phyloP scores from a whole-genome alignment of 768 basidiomycete genomes.

The Termitomyces sp. region DNA sequence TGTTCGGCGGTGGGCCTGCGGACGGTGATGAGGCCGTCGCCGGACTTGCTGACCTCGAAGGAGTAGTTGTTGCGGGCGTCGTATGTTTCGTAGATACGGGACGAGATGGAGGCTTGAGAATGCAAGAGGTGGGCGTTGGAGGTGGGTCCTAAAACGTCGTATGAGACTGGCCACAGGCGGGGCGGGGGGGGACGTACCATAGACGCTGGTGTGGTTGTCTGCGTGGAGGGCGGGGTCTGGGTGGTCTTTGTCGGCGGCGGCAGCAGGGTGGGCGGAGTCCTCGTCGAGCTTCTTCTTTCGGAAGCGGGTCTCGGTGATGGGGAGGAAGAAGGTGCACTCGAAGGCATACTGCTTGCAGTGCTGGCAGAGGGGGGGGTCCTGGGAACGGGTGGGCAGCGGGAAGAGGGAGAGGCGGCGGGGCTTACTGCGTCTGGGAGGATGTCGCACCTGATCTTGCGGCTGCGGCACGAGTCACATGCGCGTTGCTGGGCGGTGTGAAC shows the following conservation, averaged over 20 bases:
- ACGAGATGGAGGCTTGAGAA: slow-evolving; percentile 81
- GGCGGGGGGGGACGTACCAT: slow-evolving; percentile 36
- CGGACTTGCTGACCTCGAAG: slow-evolving; percentile 78
- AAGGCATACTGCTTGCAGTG: slow-evolving; percentile 94
- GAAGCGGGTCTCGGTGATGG: slow-evolving; percentile 98
- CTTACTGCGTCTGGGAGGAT: slow-evolving; percentile 61
- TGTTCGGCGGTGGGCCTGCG: slow-evolving; percentile 59
- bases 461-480: slow-evolving; percentile 88
- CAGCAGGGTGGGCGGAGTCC: slow-evolving; percentile 25
- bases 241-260: slow-evolving; percentile 32
- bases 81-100: slow-evolving; percentile 80
- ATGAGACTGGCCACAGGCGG: slow-evolving; percentile 33
- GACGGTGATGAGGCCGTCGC: slow-evolving; percentile 86
- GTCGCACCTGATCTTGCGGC: slow-evolving; percentile 93
- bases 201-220: slow-evolving; percentile 49
- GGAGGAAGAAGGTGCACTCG: slow-evolving; percentile 96
- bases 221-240: slow-evolving; percentile 32
- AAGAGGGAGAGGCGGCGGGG: background rate
- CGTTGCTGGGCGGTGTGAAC: slow-evolving; percentile 37
- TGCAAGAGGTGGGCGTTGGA: slow-evolving; percentile 83
- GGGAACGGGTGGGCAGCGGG: background rate
- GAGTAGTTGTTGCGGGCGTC: slow-evolving; percentile 85
- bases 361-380: slow-evolving; percentile 78
- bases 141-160: slow-evolving; percentile 70
- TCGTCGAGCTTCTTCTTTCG: slow-evolving; percentile 91